Percentiles rank a stretch among this genome's conserved stretches.
phyloP scores from a whole-genome alignment of 768 basidiomycete species.

The Tricholoma sp. region DNA sequence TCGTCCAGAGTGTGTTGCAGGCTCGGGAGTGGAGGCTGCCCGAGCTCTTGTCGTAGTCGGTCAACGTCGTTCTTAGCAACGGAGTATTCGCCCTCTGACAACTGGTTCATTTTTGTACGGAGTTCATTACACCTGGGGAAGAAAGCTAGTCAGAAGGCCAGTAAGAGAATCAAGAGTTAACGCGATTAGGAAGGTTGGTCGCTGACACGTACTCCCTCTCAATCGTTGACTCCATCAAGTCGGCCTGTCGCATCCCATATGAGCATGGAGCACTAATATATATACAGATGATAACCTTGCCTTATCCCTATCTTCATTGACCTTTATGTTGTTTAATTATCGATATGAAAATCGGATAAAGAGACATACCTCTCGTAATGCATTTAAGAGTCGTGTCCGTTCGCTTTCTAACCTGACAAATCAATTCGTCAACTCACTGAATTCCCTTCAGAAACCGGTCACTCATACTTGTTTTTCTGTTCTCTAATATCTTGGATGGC shows the following conservation, averaged over 20 bases:
- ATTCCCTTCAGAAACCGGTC: not conserved
- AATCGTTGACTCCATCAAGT: slow-evolving; percentile 62
- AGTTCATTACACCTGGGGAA: slow-evolving; percentile 56
- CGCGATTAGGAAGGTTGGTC: slow-evolving; percentile 1
- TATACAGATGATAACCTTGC: slow-evolving; percentile 17
- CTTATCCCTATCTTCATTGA: slow-evolving; percentile 83
- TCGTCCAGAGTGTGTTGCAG: slow-evolving; percentile 74
- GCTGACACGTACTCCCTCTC: slow-evolving; percentile 56
- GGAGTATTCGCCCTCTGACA: slow-evolving; percentile 76
- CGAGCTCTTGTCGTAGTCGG: slow-evolving; percentile 67
- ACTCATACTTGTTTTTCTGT: slow-evolving; percentile 75
- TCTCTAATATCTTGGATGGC: slow-evolving; percentile 78
- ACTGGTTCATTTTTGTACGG: slow-evolving; percentile 54
- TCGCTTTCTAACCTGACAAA: slow-evolving; percentile 66
- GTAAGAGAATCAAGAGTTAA: slow-evolving; percentile 1
- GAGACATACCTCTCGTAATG: slow-evolving; percentile 57
- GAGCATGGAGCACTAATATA: slow-evolving; percentile 3
- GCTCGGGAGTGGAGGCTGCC: slow-evolving; percentile 67
- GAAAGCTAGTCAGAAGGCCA: not conserved
- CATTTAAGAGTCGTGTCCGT: slow-evolving; percentile 59
- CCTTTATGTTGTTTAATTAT: slow-evolving; percentile 29
- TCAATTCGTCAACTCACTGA: not conserved
- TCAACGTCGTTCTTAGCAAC: slow-evolving; percentile 75
- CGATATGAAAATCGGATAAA: not conserved
- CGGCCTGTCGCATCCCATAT: slow-evolving; percentile 37